These are phyloP conservation scores for Zygosaccharomyces pseudorouxii DNA, from an alignment of 805 yeast species.

Conservation along the genomic window DNA sequence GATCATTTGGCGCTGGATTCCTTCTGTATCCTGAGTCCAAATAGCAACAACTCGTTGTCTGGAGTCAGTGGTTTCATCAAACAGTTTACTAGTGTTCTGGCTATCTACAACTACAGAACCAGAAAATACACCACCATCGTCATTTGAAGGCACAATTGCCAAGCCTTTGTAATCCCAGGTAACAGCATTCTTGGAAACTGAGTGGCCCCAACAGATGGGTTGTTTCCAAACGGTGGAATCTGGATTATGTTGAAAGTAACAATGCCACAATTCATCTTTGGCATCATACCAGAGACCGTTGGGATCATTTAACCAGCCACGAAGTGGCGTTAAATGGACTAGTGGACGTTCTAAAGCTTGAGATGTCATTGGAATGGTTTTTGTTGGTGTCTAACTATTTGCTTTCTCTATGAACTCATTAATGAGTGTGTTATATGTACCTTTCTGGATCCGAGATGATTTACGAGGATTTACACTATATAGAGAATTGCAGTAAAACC, in stretches of 20 bases:
- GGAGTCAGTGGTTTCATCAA: constrained; percentile 25
- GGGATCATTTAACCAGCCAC: constrained; percentile 44
- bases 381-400: background rate
- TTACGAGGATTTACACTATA: background rate
- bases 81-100: constrained; percentile 38
- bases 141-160: constrained; percentile 32
- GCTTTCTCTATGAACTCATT: background rate
- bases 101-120: constrained; percentile 38
- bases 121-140: constrained; percentile 35
- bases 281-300: constrained; percentile 39
- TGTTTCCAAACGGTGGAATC: constrained; percentile 33
- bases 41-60: constrained; percentile 37
- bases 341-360: constrained; percentile 13
- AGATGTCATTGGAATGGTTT: background rate
- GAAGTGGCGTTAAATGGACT: constrained; percentile 35
- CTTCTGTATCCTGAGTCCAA: constrained; percentile 32
- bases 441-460: background rate
- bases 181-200: constrained; percentile 35
- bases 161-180: constrained; percentile 35
- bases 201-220: constrained; percentile 42
- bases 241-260: constrained; percentile 40
- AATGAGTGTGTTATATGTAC: background rate
- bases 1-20: constrained; percentile 33
- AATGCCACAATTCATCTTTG: constrained; percentile 33
- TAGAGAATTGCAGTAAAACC: background rate